phyloP scores from a whole-genome alignment of 164 flowering plant genomes.

The Taxillus chinensis region DNA sequence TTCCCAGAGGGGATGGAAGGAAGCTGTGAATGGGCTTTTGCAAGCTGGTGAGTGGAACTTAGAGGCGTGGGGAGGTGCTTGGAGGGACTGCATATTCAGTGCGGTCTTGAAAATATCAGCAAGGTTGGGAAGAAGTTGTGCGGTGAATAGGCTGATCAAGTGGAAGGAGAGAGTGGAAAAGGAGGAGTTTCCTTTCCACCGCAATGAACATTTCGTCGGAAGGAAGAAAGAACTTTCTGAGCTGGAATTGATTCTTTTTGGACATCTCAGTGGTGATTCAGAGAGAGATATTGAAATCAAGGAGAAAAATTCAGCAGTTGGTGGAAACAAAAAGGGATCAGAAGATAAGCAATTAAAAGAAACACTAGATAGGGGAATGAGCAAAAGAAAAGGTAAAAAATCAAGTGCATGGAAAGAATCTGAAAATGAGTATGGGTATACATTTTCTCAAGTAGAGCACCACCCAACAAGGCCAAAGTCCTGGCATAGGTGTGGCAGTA shows the following conservation, averaged over 20 bases:
- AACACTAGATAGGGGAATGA: neutral
- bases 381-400: neutral
- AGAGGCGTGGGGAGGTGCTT: too few relatives aligned
- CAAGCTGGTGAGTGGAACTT: too few relatives aligned
- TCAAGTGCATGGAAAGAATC: constrained; percentile 1
- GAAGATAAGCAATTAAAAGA: neutral
- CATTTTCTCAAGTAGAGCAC: too few relatives aligned
- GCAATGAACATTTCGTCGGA: constrained; percentile 8
- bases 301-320: neutral
- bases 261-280: constrained; percentile 1
- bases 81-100: too few relatives aligned
- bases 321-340: neutral
- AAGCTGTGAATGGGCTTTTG: too few relatives aligned
- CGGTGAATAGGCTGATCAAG: constrained; percentile 3
- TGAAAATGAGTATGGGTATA: neutral
- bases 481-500: neutral
- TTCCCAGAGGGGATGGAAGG: too few relatives aligned
- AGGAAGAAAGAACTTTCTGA: constrained; percentile 13
- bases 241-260: constrained; percentile 10
- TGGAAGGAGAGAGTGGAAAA: constrained; percentile 10
- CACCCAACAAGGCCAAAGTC: too few relatives aligned
- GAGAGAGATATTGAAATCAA: constrained; percentile 3
- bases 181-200: constrained; percentile 7
- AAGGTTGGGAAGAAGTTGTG: too few relatives aligned
- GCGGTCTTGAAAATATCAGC: too few relatives aligned